Percentiles rank a stretch among this genome's conserved stretches.
These are phyloP conservation scores for Clitopilus passeckerianus DNA, from an alignment of 768 basidiomycete genomes.

Conservation along the genomic window DNA sequence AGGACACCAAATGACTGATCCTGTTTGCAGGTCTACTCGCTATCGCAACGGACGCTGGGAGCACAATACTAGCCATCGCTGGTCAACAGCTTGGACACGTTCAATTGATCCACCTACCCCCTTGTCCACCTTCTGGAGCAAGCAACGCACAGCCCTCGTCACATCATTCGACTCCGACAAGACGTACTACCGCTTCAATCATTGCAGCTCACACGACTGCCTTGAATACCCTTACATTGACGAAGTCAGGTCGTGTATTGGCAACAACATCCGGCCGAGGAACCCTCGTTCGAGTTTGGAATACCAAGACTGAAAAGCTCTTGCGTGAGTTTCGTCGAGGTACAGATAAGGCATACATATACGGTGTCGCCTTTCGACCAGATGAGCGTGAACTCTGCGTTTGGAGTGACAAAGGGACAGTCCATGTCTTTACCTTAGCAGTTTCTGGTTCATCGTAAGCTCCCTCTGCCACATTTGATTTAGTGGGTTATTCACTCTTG, in stretches of 20 bases:
- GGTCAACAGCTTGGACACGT: constrained; percentile 87
- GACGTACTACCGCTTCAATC: constrained; percentile 64
- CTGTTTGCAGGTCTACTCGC: constrained; percentile 58
- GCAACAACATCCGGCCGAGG: constrained; percentile 83
- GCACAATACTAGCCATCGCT: constrained; percentile 82
- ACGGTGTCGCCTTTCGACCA: constrained; percentile 82
- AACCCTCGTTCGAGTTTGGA: constrained; percentile 87
- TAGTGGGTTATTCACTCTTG: neutral
- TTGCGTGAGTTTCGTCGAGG: constrained; percentile 80
- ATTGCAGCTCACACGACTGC: constrained; percentile 81
- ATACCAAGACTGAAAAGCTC: constrained; percentile 65
- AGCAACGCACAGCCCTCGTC: constrained; percentile 51
- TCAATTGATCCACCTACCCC: constrained; percentile 80
- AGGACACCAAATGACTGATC: constrained; percentile 2
- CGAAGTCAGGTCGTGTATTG: constrained; percentile 72
- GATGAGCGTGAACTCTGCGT: constrained; percentile 86
- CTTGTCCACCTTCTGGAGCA: constrained; percentile 59
- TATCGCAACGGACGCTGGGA: constrained; percentile 69
- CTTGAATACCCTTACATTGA: constrained; percentile 72
- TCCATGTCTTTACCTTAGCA: constrained; percentile 81
- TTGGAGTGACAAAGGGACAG: constrained; percentile 94
- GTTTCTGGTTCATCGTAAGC: constrained; percentile 65
- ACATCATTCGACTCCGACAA: constrained; percentile 54
- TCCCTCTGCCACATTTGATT: neutral
- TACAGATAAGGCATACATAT: constrained; percentile 87